A percentile compares a stretch with the other conserved stretches of the same genome.
Conservation (phyloP, 768 basidiomycete species). For the Rossbeevera mucosa region DNA sequence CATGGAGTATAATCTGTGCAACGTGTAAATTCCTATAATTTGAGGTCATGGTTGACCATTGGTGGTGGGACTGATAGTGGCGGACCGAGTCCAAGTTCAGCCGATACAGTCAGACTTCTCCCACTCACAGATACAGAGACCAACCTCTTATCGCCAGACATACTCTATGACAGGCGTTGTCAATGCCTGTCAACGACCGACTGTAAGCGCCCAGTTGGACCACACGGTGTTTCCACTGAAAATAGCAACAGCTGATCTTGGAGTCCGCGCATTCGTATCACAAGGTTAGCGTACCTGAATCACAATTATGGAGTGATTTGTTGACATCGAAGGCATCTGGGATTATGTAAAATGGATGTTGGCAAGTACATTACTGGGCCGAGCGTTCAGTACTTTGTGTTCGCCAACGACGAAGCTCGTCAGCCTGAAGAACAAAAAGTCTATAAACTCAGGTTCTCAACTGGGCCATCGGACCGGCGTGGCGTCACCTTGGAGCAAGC, state of each 20-base stretch:
- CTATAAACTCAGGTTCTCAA: conserved; percentile 6
- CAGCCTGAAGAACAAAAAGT: not conserved
- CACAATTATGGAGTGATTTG: not conserved
- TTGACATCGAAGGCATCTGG: not conserved
- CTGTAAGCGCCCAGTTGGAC: not conserved
- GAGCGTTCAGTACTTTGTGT: not conserved
- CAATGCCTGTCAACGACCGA: not conserved
- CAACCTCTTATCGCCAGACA: not conserved
- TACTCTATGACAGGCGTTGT: too few species aligned
- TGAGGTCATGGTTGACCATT: not conserved
- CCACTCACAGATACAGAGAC: not conserved
- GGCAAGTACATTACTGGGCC: not conserved
- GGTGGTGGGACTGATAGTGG: not conserved
- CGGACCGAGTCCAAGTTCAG: not conserved
- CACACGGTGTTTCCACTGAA: not conserved
- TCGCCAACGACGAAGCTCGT: not conserved
- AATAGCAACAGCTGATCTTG: not conserved
- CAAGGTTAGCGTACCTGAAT: not conserved
- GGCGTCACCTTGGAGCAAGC: conserved; percentile 6
- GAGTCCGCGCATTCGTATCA: not conserved
- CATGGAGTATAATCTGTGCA: not conserved
- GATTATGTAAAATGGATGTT: not conserved
- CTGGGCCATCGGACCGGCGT: conserved; percentile 1
- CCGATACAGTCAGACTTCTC: not conserved
- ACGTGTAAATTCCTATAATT: not conserved